Conservation (phyloP, 2,329 filamentous ascomycete genomes). For the Ceratocystis lukuohia region DNA sequence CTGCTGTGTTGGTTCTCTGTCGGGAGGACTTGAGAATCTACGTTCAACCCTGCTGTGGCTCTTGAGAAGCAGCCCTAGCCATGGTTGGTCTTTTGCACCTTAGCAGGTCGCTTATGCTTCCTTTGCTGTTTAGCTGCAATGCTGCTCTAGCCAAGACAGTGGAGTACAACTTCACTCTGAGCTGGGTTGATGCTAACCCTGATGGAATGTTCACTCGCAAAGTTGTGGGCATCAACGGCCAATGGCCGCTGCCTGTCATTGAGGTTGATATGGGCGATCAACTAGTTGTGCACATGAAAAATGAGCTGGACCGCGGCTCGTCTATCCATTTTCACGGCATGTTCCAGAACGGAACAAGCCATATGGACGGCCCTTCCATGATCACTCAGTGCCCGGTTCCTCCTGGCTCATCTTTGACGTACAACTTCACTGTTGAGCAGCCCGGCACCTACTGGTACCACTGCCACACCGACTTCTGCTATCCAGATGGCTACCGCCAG, state of each 20-base stretch:
- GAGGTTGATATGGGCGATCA: constrained; percentile 41
- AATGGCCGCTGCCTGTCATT: constrained; percentile 51
- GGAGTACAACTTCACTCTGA: constrained; percentile 45
- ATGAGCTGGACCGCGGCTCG: constrained; percentile 38
- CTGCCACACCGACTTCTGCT: constrained; percentile 38
- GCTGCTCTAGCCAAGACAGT: constrained; percentile 28
- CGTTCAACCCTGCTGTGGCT: constrained; percentile 7
- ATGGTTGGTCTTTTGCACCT: constrained; percentile 10
- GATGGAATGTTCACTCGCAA: constrained; percentile 44
- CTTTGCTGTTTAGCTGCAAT: constrained; percentile 23
- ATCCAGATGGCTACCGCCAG: constrained; percentile 45
- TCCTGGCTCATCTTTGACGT: constrained; percentile 40
- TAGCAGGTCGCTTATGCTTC: constrained; percentile 11
- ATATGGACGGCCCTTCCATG: constrained; percentile 46
- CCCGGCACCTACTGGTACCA: constrained; percentile 52
- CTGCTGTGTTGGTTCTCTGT: neutral
- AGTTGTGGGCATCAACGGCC: constrained; percentile 50
- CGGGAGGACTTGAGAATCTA: neutral
- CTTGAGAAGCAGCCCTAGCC: neutral
- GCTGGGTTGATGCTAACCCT: constrained; percentile 48
- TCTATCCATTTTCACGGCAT: constrained; percentile 49
- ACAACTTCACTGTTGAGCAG: constrained; percentile 44
- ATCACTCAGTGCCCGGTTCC: constrained; percentile 45
- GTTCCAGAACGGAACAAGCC: constrained; percentile 41
- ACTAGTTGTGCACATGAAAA: constrained; percentile 36